phyloP scores from a whole-genome alignment of 495 filamentous ascomycete species.

The Aspergillus nanangensis region DNA sequence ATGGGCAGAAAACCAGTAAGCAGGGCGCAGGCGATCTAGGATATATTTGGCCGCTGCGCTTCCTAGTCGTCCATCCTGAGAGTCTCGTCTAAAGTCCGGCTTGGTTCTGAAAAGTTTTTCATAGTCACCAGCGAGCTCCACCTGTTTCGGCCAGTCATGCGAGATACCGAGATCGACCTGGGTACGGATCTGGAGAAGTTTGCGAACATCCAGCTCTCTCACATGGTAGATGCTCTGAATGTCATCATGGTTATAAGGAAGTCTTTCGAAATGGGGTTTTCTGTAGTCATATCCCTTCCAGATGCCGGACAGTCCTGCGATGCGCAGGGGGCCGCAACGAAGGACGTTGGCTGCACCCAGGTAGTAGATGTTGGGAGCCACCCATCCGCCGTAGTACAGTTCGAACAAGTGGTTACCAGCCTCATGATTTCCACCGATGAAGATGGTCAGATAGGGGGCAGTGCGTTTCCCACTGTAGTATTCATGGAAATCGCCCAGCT shows the following conservation, averaged over 20 bases:
- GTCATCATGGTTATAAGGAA: conserved; percentile 74
- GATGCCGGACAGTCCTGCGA: conserved; percentile 88
- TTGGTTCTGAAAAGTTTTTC: conserved; percentile 63
- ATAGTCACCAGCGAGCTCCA: conserved; percentile 71
- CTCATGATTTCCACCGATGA: conserved; percentile 93
- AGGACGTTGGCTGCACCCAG: conserved; percentile 87
- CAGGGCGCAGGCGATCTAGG: conserved; percentile 73
- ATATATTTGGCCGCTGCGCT: conserved; percentile 72
- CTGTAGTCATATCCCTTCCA: conserved; percentile 85
- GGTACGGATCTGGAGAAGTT: conserved; percentile 75
- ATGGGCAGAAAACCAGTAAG: conserved; percentile 93
- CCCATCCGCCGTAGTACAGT: conserved; percentile 95
- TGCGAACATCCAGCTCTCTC: conserved; percentile 84
- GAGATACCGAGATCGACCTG: conserved; percentile 87
- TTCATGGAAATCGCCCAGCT: conserved; percentile 83
- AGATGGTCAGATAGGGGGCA: conserved; percentile 86
- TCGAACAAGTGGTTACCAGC: conserved; percentile 83
- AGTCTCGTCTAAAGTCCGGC: conserved; percentile 67
- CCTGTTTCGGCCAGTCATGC: conserved; percentile 86
- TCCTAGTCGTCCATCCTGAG: conserved; percentile 65
- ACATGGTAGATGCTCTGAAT: conserved; percentile 79
- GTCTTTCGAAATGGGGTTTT: conserved; percentile 75
- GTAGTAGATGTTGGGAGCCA: conserved; percentile 94
- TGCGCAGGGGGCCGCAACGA: conserved; percentile 74
- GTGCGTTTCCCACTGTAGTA: conserved; percentile 77